phyloP scores from a whole-genome alignment of 345 rosid species.

The Syzygium oleosum region DNA sequence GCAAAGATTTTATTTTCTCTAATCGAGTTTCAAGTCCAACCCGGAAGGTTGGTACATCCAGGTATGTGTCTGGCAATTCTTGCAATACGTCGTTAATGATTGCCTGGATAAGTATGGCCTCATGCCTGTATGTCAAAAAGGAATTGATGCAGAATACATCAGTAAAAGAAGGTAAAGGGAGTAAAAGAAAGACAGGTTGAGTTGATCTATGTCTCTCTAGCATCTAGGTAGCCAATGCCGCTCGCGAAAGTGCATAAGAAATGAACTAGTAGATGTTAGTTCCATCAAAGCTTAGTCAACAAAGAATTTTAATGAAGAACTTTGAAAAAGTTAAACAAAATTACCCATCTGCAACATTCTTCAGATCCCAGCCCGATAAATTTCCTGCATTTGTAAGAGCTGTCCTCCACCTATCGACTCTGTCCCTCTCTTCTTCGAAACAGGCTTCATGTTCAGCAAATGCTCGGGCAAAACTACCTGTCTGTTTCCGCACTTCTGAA shows the following conservation, averaged over 20 bases:
- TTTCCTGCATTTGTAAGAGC: conserved; percentile 1
- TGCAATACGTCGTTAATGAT: neutral
- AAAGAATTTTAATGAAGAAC: neutral
- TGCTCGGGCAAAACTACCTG: neutral
- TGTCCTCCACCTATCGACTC: neutral
- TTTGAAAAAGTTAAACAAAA: neutral
- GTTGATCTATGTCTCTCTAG: neutral
- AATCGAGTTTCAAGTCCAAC: neutral
- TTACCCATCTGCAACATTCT: neutral
- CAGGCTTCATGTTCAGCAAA: neutral
- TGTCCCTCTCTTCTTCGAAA: neutral
- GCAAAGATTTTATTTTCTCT: neutral
- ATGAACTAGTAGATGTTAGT: neutral
- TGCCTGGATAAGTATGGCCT: neutral
- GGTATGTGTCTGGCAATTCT: neutral
- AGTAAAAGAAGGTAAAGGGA: neutral
- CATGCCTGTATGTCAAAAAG: neutral
- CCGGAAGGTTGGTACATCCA: neutral
- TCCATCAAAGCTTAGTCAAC: neutral
- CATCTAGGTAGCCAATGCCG: neutral
- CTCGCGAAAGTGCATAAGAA: neutral
- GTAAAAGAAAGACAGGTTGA: neutral
- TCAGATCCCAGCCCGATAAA: conserved; percentile 2
- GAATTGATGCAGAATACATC: neutral
- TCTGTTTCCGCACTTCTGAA: neutral